Evolutionary conservation across 2,329 filamentous ascomycete genomes (phyloP).

Genomic region (Thelonectria olida): DNA sequence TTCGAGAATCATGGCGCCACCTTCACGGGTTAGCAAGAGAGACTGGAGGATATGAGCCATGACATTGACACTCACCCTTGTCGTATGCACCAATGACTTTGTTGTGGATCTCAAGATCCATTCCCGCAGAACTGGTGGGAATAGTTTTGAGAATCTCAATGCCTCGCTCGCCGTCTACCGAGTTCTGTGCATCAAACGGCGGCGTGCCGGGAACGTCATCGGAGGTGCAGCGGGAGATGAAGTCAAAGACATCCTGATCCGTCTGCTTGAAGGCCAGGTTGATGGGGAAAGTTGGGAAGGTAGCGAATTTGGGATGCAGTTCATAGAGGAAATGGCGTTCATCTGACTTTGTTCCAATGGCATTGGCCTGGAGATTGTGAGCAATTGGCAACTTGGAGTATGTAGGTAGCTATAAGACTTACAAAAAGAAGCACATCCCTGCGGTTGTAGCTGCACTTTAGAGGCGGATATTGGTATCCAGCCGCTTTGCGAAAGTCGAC

Average conservation of each 20-base stretch:
- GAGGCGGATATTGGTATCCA: conserved; percentile 47
- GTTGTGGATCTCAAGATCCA: conserved; percentile 51
- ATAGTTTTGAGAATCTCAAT: conserved; percentile 50
- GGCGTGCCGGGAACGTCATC: conserved; percentile 50
- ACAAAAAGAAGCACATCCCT: conserved; percentile 50
- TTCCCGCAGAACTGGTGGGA: conserved; percentile 46
- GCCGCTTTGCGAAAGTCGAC: conserved; percentile 52
- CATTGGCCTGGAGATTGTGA: conserved; percentile 43
- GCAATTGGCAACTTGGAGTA: neutral
- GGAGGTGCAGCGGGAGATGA: conserved; percentile 46
- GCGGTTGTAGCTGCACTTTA: conserved; percentile 53
- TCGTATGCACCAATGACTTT: conserved; percentile 56
- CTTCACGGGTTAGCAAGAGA: conserved; percentile 25
- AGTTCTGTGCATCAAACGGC: conserved; percentile 50
- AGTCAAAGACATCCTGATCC: conserved; percentile 55
- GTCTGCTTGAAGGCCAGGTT: conserved; percentile 57
- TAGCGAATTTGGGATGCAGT: conserved; percentile 53
- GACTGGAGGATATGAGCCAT: no score
- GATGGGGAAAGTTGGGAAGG: conserved; percentile 58
- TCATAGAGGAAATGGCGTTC: conserved; percentile 57
- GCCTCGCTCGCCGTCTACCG: conserved; percentile 53
- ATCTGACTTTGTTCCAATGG: conserved; percentile 49
- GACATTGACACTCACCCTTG: conserved; percentile 40
- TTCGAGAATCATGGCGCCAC: conserved; percentile 54
- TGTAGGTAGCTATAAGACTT: conserved; percentile 1